Evolutionary conservation across 139 green algal species (phyloP), one percentile per base, ranked within the genome.

Genomic region (Closterium sp.): DNA sequence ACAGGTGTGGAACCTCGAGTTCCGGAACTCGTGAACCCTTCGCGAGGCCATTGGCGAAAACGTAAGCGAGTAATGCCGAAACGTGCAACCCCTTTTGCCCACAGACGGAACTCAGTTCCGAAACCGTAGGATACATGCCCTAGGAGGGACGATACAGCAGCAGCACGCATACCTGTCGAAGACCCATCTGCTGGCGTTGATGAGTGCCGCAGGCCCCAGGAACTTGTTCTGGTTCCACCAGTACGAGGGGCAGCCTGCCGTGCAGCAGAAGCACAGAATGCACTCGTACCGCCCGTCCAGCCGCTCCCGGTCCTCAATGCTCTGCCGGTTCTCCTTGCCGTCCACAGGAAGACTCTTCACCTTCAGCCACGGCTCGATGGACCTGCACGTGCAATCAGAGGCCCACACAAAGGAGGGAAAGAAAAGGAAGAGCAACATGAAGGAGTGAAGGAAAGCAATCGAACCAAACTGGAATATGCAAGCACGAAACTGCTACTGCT

Each of bases 211-310:
- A 1, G 98, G 98, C 0, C 98, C 98, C 32, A 99, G 96, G 96
- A 99, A 99, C 96, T 99, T 99, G 95, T 99, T 98, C n/a, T 94
- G 94, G 92, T 98, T 98, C 98, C 98, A 99, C 98, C 98, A 99
- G 95, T 99, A 99, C 33, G 94, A 97, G 34, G 98, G 98, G 96
- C 97, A 99, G 30, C 92, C 96, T 83, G 97, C 98, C 93, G 92
- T 97, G 97, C 98, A 99, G 97, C 98, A 99, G 23, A 98, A 98
- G 94, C 98, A 99, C 55, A 99, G 96, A 91, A 99, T 99, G 96
- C 98, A 99, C 96, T 99, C 98, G 91, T 99, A 99, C 90, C 99
- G 94, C 28, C 98, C 98, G 91, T 99, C 97, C 92, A 99, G 95
- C 96, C 99, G 98, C 76, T 92, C 95, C 4, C 98, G 95, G 55